Conservation (phyloP, 352 stramenopile genomes). For the Phytophthora podocarpi region DNA sequence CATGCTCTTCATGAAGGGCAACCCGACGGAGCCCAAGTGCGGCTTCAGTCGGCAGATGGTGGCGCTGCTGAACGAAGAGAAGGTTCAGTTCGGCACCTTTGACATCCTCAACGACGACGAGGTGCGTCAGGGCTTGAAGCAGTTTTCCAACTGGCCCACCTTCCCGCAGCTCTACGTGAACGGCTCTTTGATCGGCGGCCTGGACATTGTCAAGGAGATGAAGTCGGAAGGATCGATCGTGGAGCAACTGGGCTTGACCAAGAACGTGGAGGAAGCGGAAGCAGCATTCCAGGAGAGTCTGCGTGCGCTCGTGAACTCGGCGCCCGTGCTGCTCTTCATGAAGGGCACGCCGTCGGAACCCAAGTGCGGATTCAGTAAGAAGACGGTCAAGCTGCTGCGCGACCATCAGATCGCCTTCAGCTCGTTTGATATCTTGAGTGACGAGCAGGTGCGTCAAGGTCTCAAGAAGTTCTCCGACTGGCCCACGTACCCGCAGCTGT, state of each 20-base stretch:
- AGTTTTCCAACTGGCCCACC: constrained; percentile 98
- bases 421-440: constrained; percentile 95
- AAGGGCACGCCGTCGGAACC: constrained; percentile 92
- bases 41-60: constrained; percentile 96
- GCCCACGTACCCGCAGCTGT: constrained; percentile 98
- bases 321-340: constrained; percentile 96
- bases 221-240: constrained; percentile 82
- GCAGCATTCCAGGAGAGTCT: constrained; percentile 87
- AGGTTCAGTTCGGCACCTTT: constrained; percentile 95
- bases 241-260: constrained; percentile 73
- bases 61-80: constrained; percentile 91
- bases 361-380: constrained; percentile 95
- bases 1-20: constrained; percentile 99
- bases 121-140: constrained; percentile 95
- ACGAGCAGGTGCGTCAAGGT: constrained; percentile 95
- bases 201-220: constrained; percentile 99
- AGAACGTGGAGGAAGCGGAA: constrained; percentile 80
- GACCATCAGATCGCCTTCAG: constrained; percentile 92
- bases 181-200: constrained; percentile 94
- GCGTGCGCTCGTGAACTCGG: constrained; percentile 81
- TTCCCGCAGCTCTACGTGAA: constrained; percentile 99
- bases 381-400: constrained; percentile 91
- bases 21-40: constrained; percentile 93
- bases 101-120: constrained; percentile 98
- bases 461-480: constrained; percentile 97